A percentile compares a stretch with the other conserved stretches of the same genome.
phyloP scores from a whole-genome alignment of 2,329 filamentous ascomycete genomes.

The Botrytis byssoidea region DNA sequence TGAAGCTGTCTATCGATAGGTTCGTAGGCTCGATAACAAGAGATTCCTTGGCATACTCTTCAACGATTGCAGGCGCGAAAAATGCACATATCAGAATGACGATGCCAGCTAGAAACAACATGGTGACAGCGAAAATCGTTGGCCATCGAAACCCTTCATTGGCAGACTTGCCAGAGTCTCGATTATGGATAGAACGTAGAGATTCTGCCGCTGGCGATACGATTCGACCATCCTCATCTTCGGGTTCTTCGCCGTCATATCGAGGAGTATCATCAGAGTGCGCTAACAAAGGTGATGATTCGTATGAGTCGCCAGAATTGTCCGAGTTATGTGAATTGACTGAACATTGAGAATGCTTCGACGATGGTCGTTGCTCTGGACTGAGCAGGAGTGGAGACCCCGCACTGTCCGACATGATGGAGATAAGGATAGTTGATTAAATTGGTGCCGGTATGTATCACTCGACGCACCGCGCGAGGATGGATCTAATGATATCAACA shows the following conservation, averaged over 20 bases:
- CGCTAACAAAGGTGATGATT: constrained; percentile 41
- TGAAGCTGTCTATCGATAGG: constrained; percentile 83
- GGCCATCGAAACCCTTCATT: constrained; percentile 63
- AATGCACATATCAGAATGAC: constrained; percentile 76
- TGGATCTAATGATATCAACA: constrained; percentile 7
- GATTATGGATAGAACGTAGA: constrained; percentile 39
- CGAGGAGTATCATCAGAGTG: constrained; percentile 32
- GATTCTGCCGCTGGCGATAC: constrained; percentile 40
- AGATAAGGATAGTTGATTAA: constrained; percentile 7
- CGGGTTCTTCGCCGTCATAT: constrained; percentile 36
- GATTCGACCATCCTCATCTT: constrained; percentile 26
- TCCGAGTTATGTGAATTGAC: background rate
- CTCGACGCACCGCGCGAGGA: constrained; percentile 22
- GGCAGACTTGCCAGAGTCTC: constrained; percentile 33
- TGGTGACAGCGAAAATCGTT: constrained; percentile 68
- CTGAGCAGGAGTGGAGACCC: constrained; percentile 20
- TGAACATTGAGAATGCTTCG: constrained; percentile 17
- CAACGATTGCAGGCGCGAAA: constrained; percentile 73
- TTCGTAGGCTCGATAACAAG: constrained; percentile 78
- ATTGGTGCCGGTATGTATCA: constrained; percentile 6
- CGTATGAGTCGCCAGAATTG: constrained; percentile 25
- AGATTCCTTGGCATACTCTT: constrained; percentile 84
- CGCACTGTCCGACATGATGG: constrained; percentile 15
- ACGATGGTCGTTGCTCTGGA: constrained; percentile 18
- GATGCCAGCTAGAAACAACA: constrained; percentile 62